These are phyloP conservation scores for Schrenkiella parvula DNA, from an alignment of 345 rosid genomes.

Conservation along the genomic window DNA sequence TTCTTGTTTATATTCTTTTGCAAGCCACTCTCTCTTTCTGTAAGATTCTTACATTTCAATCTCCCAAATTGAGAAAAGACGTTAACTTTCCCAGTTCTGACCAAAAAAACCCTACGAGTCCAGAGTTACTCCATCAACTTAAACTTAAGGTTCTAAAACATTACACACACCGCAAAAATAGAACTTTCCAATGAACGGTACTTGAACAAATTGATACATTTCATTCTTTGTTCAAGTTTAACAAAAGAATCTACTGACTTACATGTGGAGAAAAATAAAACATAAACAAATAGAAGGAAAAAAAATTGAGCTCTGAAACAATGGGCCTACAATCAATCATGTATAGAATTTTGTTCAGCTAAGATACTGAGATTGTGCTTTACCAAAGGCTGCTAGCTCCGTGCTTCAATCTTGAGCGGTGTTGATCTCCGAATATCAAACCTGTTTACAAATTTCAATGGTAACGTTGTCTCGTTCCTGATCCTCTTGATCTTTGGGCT, in stretches of 20 bases:
- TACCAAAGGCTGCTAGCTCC: conserved; percentile 32
- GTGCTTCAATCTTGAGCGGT: conserved; percentile 28
- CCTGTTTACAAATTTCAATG: conserved; percentile 63
- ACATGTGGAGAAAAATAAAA: background rate
- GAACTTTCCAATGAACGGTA: background rate
- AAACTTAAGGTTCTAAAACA: too few relatives aligned
- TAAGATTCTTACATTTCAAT: background rate
- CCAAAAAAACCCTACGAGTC: background rate
- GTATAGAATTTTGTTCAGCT: background rate
- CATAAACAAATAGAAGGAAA: background rate
- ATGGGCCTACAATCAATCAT: background rate
- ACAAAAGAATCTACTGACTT: background rate
- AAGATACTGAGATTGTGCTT: background rate
- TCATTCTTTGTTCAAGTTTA: background rate
- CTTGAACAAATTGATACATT: conserved; percentile 2
- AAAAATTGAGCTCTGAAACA: background rate
- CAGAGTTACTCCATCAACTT: background rate
- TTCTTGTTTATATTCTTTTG: conserved; percentile 13
- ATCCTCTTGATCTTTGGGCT: conserved; percentile 92
- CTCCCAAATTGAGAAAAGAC: background rate
- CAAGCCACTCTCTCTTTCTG: background rate
- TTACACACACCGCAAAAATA: background rate
- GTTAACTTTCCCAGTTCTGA: background rate
- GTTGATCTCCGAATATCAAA: conserved; percentile 66
- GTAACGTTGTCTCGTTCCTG: conserved; percentile 70